Evolutionary conservation across 1,284 basidiomycete genomes (phyloP).

Genomic region (Ustilago trichophora): DNA sequence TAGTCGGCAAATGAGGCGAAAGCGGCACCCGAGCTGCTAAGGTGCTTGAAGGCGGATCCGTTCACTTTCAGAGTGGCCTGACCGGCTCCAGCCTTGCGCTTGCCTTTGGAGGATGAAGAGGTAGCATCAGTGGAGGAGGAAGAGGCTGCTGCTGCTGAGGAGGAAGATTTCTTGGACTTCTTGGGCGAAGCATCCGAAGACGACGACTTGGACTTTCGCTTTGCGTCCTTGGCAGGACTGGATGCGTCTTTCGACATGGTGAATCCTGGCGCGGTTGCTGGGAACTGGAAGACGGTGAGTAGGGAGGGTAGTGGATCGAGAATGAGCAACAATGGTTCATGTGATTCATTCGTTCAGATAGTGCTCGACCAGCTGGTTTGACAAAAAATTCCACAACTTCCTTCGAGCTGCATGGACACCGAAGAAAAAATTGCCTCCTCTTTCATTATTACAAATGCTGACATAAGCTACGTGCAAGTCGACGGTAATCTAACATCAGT

Average conservation of each 20-base stretch:
- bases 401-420: too few relatives aligned
- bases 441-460: too few relatives aligned
- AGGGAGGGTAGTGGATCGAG: not conserved
- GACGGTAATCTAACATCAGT: too few relatives aligned
- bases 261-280: too few relatives aligned
- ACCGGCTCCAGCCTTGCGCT: slow-evolving; percentile 16
- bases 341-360: too few relatives aligned
- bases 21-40: slow-evolving; percentile 32
- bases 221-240: too few relatives aligned
- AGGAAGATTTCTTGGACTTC: slow-evolving; percentile 34
- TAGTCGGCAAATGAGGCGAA: slow-evolving; percentile 47
- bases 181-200: slow-evolving; percentile 31
- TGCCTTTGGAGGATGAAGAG: slow-evolving; percentile 31
- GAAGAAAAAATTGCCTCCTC: too few relatives aligned
- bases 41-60: slow-evolving; percentile 18
- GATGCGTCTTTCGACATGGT: slow-evolving; percentile 27
- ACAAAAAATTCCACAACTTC: too few relatives aligned
- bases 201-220: slow-evolving; percentile 36
- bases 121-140: slow-evolving; percentile 15
- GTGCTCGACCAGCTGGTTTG: too few relatives aligned
- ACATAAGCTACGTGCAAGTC: too few relatives aligned
- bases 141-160: not conserved
- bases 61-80: slow-evolving; percentile 30
- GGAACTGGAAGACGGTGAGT: too few relatives aligned
- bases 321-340: not conserved